Conservation (phyloP, 352 stramenopile genomes). For the Phytophthora rubi region DNA sequence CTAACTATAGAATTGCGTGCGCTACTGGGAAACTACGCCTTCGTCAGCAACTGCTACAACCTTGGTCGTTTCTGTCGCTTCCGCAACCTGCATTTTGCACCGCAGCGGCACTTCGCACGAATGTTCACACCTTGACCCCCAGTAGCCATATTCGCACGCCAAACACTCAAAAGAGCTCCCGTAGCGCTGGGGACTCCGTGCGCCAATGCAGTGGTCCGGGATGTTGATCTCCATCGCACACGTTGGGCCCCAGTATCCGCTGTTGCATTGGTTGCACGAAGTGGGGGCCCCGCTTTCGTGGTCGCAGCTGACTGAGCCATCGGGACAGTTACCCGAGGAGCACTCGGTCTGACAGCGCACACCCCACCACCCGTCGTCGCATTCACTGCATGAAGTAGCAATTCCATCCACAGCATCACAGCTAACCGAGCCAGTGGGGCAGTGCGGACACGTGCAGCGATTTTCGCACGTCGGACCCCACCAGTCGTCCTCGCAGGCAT, state of each 20-base stretch:
- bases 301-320: background rate
- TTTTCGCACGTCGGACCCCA: background rate
- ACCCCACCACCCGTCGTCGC: background rate
- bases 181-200: background rate
- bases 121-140: background rate
- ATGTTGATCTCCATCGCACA: background rate
- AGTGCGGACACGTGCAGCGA: background rate
- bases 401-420: background rate
- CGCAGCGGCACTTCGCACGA: background rate
- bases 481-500: background rate
- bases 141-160: background rate
- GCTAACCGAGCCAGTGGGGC: background rate
- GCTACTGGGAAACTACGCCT: background rate
- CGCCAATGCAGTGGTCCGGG: background rate
- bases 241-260: background rate
- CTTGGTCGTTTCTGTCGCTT: background rate
- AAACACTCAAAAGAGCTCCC: background rate
- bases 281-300: background rate
- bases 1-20: too few species aligned
- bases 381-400: background rate
- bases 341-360: background rate
- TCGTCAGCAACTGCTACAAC: background rate
- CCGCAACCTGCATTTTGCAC: background rate
- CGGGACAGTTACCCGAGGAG: background rate
- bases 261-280: background rate